These are phyloP conservation scores for Houttuynia cordata DNA, from an alignment of 164 flowering plant genomes.

Conservation along the genomic window DNA sequence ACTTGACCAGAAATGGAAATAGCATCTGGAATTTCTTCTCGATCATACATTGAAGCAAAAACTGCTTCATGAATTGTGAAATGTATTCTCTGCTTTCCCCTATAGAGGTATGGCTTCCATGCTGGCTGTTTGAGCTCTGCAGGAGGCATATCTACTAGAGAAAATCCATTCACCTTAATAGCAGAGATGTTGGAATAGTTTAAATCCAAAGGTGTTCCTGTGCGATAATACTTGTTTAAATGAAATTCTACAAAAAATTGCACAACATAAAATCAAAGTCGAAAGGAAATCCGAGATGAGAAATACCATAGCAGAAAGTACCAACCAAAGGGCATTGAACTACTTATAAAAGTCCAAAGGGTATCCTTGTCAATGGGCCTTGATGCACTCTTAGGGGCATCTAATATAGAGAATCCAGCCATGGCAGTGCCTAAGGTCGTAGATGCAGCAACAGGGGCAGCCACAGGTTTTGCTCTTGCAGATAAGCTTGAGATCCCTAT, in stretches of 20 bases:
- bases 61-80: conserved; percentile 71
- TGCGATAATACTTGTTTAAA: conserved; percentile 2
- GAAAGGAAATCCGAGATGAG: conserved; percentile 21
- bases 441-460: conserved; percentile 68
- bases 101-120: conserved; percentile 95
- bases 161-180: conserved; percentile 66
- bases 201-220: conserved; percentile 94
- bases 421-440: conserved; percentile 35
- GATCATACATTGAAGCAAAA: conserved; percentile 87
- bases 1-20: conserved; percentile 83
- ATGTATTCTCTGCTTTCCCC: conserved; percentile 77
- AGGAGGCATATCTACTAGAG: conserved; percentile 68
- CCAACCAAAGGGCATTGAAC: conserved; percentile 99
- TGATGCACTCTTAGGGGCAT: conserved; percentile 57
- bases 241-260: neutral
- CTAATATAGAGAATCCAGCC: conserved; percentile 44
- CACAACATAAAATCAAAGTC: neutral
- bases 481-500: conserved; percentile 86
- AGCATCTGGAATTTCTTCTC: conserved; percentile 91
- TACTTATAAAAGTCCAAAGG: conserved; percentile 61
- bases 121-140: conserved; percentile 87
- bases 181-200: conserved; percentile 58
- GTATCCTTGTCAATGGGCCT: conserved; percentile 77
- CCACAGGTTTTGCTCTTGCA: conserved; percentile 78
- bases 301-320: conserved; percentile 44